Evolutionary conservation across 345 rosid genomes (phyloP).

Genomic region (Hirschfeldia incana): DNA sequence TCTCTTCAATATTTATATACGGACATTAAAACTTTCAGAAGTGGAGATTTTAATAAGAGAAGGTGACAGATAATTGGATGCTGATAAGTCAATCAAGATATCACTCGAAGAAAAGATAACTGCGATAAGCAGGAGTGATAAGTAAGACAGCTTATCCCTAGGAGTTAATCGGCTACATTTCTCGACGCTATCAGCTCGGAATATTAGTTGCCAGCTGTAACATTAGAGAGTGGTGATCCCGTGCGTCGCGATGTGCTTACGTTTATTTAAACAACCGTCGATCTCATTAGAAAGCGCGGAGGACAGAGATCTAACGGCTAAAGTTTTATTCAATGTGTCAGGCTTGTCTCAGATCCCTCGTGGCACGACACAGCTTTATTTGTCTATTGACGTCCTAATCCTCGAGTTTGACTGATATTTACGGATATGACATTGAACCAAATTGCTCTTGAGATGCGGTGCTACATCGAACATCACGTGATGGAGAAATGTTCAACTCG

Average conservation of each 20-base stretch:
- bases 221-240: neutral
- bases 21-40: slow-evolving; percentile 47
- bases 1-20: slow-evolving; percentile 35
- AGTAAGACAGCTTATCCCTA: accelerated
- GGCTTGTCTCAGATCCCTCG: slow-evolving; percentile 46
- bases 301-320: slow-evolving; percentile 39
- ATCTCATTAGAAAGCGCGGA: neutral
- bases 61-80: slow-evolving; percentile 51
- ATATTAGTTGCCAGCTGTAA: slow-evolving; percentile 68
- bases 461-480: slow-evolving; percentile 48
- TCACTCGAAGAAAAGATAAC: slow-evolving; percentile 16
- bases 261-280: neutral
- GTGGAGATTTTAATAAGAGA: slow-evolving; percentile 46
- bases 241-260: neutral
- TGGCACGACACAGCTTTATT: slow-evolving; percentile 51
- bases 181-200: slow-evolving; percentile 85
- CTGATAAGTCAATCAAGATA: accelerated
- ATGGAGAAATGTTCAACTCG: slow-evolving; percentile 39
- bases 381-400: slow-evolving; percentile 11
- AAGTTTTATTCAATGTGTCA: slow-evolving; percentile 35
- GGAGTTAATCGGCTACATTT: slow-evolving; percentile 73
- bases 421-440: slow-evolving; percentile 45
- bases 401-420: slow-evolving; percentile 34
- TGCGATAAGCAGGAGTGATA: slow-evolving; percentile 24
- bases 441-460: slow-evolving; percentile 39